Percentiles rank a stretch among this genome's conserved stretches.
Conservation (phyloP, 192 early-diverging fungal species). For the Pecoramyces ruminantium region DNA sequence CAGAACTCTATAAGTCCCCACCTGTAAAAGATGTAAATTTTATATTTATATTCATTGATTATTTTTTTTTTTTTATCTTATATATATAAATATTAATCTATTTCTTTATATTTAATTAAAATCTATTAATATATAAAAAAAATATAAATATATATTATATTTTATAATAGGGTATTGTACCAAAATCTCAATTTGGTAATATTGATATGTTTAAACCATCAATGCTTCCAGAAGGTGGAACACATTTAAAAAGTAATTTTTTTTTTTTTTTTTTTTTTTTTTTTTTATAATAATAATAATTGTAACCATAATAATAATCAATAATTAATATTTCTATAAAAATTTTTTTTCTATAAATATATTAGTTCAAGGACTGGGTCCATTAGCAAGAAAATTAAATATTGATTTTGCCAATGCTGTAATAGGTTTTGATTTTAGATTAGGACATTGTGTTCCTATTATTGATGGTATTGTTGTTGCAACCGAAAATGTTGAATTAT, state of each 20-base stretch:
- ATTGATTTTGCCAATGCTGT: conserved; percentile 74
- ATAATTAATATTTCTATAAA: neutral
- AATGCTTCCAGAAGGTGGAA: conserved; percentile 71
- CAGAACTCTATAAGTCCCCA: conserved; percentile 37
- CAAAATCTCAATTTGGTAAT: conserved; percentile 65
- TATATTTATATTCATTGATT: too few species aligned
- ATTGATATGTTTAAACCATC: conserved; percentile 63
- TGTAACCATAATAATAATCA: neutral
- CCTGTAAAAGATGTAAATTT: conserved; percentile 37
- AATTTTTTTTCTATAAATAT: too few species aligned
- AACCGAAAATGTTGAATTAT: conserved; percentile 29
- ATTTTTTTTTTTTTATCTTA: too few species aligned
- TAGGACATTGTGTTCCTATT: conserved; percentile 36
- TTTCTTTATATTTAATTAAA: too few species aligned
- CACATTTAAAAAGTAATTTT: conserved; percentile 33
- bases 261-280: too few species aligned
- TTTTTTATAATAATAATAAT: too few species aligned
- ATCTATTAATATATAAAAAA: neutral
- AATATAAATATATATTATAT: neutral
- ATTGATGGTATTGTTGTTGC: conserved; percentile 52
- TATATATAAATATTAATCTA: too few species aligned
- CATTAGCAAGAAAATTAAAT: conserved; percentile 53
- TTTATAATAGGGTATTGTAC: conserved; percentile 53
- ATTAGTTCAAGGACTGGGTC: conserved; percentile 31
- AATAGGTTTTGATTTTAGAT: conserved; percentile 58